Evolutionary conservation across 257 asterid species (phyloP), one percentile per base, ranked within the genome.

Genomic region (Solanum pimpinellifolium): DNA sequence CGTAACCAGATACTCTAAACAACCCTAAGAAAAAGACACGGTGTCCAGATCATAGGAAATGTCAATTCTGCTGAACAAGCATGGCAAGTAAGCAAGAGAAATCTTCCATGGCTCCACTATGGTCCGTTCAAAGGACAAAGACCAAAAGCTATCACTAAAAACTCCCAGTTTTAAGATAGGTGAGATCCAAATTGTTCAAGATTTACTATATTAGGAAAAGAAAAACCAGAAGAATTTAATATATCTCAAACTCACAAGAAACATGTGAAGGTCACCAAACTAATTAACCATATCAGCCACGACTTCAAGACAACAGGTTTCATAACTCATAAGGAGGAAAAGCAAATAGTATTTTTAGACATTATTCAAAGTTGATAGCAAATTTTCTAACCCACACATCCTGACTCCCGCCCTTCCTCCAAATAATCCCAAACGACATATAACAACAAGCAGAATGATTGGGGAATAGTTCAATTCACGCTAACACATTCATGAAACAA

Each of bases 71-170:
- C 74, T 25, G 47, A 52, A 37, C 42, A 35, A 46, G 47, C 52
- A 74, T 31, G 11, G 52, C 31, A 39, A 74, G 31, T 12, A 37
- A 74, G 52, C 18, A 74, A 39, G 82, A 21, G 49, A 39, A 74
- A 74, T 21, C 16, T 35, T 41, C 52, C 27, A 16, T 41, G 86
- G 87, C 59, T 23, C 83, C 37, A 59, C 35, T 86, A 66, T 68
- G 74, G 21, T 31, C 74, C 44, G 8, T 70, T 31, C 77, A 70
- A 21, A 70, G 74, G 74, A 27, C 37, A 68, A 68, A 72, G 49
- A 74, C 52, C 52, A 37, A 74, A 74, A 74, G 18, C 25, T 70
- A 87, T 88, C 87, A 90, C 74, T 56, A 66, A 78, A 46, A 89
- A 83, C 85, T 90, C 90, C 15, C 37, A 74, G 29, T 20, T 74